Base-by-base conservation (phyloP, 148 eudicot genomes). In the Amaranthus cruentus region DNA sequence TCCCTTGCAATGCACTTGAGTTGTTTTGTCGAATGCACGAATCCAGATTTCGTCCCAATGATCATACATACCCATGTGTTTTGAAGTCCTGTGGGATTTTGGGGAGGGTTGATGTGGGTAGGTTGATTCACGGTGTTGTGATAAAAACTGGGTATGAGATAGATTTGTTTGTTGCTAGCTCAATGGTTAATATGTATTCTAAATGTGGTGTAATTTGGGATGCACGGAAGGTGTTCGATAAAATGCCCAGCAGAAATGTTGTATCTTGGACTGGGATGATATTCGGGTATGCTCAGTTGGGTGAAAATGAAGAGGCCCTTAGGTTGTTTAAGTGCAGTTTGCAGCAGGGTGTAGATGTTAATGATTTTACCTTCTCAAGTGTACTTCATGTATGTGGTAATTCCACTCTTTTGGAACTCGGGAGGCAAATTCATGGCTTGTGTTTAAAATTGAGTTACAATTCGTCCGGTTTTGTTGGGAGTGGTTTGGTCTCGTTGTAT, bases 211-310 rank as follows among this genome's bases (percentile, higher is more conserved):
- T 62, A 46, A 77, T 89, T 38, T 10, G 68, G 69, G 87, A 82
- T 74, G 97, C 95, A 1, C 71, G 92, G 79, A 91, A 84, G 79
- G 57, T 85, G 88, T 93, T 93, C 43, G 89, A 89, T 69, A 85
- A 80, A 88, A 91, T 93, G 97, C 92, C 98, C 7, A 73, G 71
- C 12, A 88, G 86, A 77, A 93, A 89, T 84, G 97, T 89, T 48
- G 97, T 93, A 73, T 88, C 98, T 57, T 93, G 98, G 97, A 87
- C 87, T 70, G 95, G 92, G 60, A 82, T 93, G 95, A 88, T 93
- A 60, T 89, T 80, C 74, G 93, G 97, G 82, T 93, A 91, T 71
- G 81, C 88, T 18, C 95, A 88, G 18, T 68, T 78, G 85, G 92
- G 95, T 48, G 95, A 89, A 57, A 85, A 84, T 51, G 90, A 87